Evolutionary conservation across 306 rosid genomes (phyloP).

Genomic region (Macrotyloma uniflorum): DNA sequence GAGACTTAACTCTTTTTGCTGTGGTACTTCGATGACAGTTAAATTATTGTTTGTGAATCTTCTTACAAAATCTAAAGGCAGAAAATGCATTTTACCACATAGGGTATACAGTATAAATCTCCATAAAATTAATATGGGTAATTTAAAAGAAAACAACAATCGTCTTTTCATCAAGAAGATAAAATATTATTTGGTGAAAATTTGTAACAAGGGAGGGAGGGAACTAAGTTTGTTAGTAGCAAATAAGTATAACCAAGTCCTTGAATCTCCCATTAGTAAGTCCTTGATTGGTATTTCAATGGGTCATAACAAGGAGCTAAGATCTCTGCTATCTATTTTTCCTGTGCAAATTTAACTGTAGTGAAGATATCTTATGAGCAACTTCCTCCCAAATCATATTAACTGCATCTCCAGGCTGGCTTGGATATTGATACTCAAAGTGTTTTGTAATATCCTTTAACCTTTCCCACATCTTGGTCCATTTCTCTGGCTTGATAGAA

Average conservation of each 20-base stretch:
- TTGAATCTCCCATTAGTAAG: conserved; percentile 22
- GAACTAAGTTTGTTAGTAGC: background rate
- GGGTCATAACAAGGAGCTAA: conserved; percentile 44
- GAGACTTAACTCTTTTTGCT: background rate
- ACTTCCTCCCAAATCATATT: conserved; percentile 88
- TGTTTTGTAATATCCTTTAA: conserved; percentile 63
- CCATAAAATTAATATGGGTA: background rate
- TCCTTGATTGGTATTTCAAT: conserved; percentile 3
- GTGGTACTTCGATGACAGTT: background rate
- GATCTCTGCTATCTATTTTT: conserved; percentile 46
- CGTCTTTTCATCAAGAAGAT: background rate
- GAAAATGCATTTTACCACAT: background rate
- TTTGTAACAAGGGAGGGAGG: conserved; percentile 16
- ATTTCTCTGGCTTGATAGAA: conserved; percentile 58
- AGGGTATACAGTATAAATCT: background rate
- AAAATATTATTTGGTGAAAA: background rate
- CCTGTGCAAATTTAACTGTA: background rate
- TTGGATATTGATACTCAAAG: conserved; percentile 74
- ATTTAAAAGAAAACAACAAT: background rate
- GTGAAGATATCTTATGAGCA: conserved; percentile 55
- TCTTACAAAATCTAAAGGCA: background rate
- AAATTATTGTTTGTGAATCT: background rate
- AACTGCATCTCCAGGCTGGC: conserved; percentile 72
- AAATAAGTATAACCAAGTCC: conserved; percentile 17
- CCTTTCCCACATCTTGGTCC: conserved; percentile 88